A percentile compares a stretch with the other conserved stretches of the same genome.
Evolutionary conservation across 2,329 filamentous ascomycete species (phyloP).

Genomic region (Colletotrichum eremochloae): DNA sequence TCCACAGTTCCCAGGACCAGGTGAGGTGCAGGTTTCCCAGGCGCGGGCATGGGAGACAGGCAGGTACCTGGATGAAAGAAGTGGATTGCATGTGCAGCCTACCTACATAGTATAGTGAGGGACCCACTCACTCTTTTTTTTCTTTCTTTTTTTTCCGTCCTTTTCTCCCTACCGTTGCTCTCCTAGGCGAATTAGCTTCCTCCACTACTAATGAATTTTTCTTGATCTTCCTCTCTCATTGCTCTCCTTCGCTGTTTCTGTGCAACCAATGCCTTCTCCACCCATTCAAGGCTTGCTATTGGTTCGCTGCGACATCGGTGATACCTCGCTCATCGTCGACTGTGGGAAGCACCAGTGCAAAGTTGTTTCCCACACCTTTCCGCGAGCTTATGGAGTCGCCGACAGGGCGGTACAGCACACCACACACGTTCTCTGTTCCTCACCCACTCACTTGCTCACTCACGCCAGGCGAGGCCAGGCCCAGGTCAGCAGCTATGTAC

Average conservation of each 20-base stretch:
- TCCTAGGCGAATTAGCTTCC: constrained; percentile 27
- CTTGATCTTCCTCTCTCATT: background rate
- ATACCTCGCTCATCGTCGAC: constrained; percentile 39
- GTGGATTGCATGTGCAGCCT: constrained; percentile 8
- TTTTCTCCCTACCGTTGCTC: background rate
- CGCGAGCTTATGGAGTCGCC: constrained; percentile 37
- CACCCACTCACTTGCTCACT: background rate
- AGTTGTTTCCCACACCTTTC: constrained; percentile 10
- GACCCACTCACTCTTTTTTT: constrained; percentile 2
- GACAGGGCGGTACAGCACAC: constrained; percentile 8
- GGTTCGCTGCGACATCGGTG: constrained; percentile 37
- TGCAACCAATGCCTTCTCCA: constrained; percentile 18
- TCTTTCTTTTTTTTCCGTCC: background rate
- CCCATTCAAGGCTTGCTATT: constrained; percentile 22
- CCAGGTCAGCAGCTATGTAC: constrained; percentile 23
- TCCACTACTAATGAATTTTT: constrained; percentile 11
- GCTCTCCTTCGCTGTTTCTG: background rate
- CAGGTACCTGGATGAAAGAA: constrained; percentile 10
- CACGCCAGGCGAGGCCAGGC: background rate
- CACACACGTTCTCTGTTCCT: background rate
- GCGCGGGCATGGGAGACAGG: constrained; percentile 26
- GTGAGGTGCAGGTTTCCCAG: constrained; percentile 37
- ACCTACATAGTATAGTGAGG: too few relatives aligned
- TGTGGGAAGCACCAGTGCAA: constrained; percentile 22
- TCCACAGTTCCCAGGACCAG: constrained; percentile 39